Percentiles rank a stretch among this genome's conserved stretches.
phyloP scores from a whole-genome alignment of 192 early-diverging fungal species.

The Coemansia sp. region DNA sequence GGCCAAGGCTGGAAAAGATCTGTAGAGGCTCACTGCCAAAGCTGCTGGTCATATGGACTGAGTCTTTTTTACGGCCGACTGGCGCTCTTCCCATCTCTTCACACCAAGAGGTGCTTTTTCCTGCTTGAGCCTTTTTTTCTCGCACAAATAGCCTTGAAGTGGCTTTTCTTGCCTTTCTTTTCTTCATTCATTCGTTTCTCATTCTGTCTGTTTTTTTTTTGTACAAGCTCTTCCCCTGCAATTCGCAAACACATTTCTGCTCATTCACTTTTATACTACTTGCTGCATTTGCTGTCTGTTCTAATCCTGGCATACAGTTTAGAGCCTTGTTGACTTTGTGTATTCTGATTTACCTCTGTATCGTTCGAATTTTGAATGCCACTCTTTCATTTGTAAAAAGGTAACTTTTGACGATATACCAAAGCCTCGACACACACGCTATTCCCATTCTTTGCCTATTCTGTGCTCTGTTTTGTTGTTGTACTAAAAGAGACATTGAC shows the following conservation, averaged over 20 bases:
- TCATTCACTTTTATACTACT: not conserved
- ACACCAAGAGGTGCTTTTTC: no score
- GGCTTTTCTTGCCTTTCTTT: not conserved
- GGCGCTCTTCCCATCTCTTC: no score
- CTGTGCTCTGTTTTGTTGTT: not conserved
- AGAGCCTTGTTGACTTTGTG: not conserved
- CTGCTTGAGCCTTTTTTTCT: no score
- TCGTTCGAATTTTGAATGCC: conserved; percentile 5
- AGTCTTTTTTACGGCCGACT: no score
- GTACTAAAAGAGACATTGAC: not conserved
- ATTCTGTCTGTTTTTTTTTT: not conserved
- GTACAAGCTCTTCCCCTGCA: not conserved
- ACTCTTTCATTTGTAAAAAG: conserved; percentile 3
- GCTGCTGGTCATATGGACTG: no score
- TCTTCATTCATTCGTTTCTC: not conserved
- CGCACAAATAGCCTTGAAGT: no score
- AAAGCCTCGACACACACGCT: not conserved
- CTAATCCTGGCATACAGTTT: not conserved
- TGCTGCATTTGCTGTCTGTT: not conserved
- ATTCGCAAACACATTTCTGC: not conserved
- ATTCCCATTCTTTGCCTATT: not conserved
- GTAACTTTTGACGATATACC: not conserved
- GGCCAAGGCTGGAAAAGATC: no score
- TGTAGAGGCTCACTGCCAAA: no score
- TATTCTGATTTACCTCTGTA: not conserved